Conservation (phyloP, 805 yeast species). For the Candida argentea region DNA sequence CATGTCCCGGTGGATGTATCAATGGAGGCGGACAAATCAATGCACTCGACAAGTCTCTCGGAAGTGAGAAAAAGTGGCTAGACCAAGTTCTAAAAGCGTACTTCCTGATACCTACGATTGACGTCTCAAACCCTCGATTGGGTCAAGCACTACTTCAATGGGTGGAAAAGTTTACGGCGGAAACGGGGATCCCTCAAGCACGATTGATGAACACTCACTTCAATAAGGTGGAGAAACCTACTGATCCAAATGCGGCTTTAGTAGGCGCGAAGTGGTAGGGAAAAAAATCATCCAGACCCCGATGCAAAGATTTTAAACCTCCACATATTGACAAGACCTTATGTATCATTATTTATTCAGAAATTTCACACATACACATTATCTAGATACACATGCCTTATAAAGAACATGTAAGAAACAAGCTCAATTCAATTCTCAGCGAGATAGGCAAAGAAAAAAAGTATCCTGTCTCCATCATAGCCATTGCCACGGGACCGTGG, state of each 20-base stretch:
- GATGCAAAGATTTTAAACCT: too few relatives aligned
- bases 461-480: too few relatives aligned
- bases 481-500: too few relatives aligned
- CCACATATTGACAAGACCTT: too few relatives aligned
- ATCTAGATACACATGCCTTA: too few relatives aligned
- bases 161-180: constrained; percentile 20
- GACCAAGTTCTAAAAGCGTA: constrained; percentile 24
- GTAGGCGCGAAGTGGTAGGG: constrained; percentile 49
- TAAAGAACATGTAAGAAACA: too few relatives aligned
- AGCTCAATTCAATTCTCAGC: too few relatives aligned
- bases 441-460: too few relatives aligned
- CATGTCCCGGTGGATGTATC: constrained; percentile 96
- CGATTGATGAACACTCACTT: constrained; percentile 39
- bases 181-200: constrained; percentile 18
- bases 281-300: too few relatives aligned
- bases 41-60: constrained; percentile 31
- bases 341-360: too few relatives aligned
- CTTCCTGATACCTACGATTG: constrained; percentile 17
- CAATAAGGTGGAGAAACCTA: constrained; percentile 41
- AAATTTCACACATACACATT: too few relatives aligned
- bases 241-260: constrained; percentile 35
- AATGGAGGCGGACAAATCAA: constrained; percentile 93
- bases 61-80: constrained; percentile 36
- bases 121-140: constrained; percentile 6
- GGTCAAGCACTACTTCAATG: constrained; percentile 18